Evolutionary conservation across 805 yeast species (phyloP).

Genomic region (Candida berthetii): DNA sequence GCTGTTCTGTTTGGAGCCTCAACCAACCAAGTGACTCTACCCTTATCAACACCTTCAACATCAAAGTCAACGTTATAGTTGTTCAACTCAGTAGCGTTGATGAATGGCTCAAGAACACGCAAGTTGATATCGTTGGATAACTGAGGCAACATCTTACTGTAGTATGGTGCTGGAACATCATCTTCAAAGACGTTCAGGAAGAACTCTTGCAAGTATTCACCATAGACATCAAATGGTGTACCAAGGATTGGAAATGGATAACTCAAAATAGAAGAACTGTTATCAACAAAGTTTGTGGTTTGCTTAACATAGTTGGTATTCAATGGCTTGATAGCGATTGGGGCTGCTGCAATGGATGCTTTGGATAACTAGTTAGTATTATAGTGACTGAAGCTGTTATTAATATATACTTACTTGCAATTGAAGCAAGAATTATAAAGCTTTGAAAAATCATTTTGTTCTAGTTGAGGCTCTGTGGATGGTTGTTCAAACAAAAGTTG

Average conservation of each 20-base stretch:
- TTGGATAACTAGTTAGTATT: too few species aligned
- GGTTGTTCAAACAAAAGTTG: too few species aligned
- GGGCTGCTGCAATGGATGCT: neutral
- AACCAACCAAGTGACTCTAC: slow-evolving; percentile 7
- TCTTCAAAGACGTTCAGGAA: neutral
- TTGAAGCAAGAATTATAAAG: too few species aligned
- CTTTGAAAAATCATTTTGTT: too few species aligned
- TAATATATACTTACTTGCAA: too few species aligned
- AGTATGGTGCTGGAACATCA: neutral
- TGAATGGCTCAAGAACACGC: neutral
- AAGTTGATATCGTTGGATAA: neutral
- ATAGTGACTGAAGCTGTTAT: too few species aligned
- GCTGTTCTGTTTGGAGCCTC: slow-evolving; percentile 21
- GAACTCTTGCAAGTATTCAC: neutral
- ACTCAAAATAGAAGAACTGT: neutral
- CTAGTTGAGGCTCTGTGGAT: too few species aligned
- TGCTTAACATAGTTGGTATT: neutral
- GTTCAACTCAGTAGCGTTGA: neutral
- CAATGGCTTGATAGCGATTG: neutral
- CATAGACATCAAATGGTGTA: neutral
- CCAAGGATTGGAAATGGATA: neutral
- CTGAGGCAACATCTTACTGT: neutral
- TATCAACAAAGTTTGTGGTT: neutral
- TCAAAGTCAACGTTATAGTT: neutral
- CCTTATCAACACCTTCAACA: slow-evolving; percentile 4